Base-by-base conservation (phyloP, 1,139 yeast genomes). In the Taphrina betulina region DNA sequence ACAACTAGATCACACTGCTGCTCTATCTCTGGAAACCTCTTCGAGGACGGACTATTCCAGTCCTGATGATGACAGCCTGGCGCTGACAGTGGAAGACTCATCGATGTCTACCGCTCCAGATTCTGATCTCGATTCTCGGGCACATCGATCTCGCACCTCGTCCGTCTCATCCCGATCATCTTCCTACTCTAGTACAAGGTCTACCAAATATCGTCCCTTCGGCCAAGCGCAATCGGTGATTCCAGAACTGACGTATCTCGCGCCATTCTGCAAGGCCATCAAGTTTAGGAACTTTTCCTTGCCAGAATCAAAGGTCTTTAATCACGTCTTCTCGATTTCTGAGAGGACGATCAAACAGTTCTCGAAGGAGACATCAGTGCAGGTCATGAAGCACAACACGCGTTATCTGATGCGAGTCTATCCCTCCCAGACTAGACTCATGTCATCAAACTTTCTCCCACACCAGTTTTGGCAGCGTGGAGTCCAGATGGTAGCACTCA, bases 401-500 rank as follows among this genome's bases (percentile, higher is more conserved):
- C 75, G 75, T 57, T 86, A 76, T 66, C 68, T 92, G 58, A 82
- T 88, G 84, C 75, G 99, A 53, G 79, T 89, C 0, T 92, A 94
- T 67, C 99, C 99, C 0, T 82, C 95, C 0, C 82, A 81, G 10
- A 78, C 81, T 58, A 72, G 97, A 48, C 75, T 87, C 59, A 82
- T 76, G 55, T 88, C 96, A 1, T 76, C 88, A 2, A 92, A 92
- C 65, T 90, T 87, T 65, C 77, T 77, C 42, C 97, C 98, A 0
- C 71, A 86, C 3, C 71, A 70, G 0, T 88, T 80, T 65, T 92
- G 99, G 98, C 75, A 75, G 46, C 74, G 78, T 53, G 99, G 99
- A 0, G 83, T 78, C 3, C 98, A 92, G 66, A 80, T 94, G 89
- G 97, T 87, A 2, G 97, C 98, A 0, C 82, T 95, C 1, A 92